Base-by-base conservation (phyloP, 2,329 filamentous ascomycete species). In the Nemania diffusa region DNA sequence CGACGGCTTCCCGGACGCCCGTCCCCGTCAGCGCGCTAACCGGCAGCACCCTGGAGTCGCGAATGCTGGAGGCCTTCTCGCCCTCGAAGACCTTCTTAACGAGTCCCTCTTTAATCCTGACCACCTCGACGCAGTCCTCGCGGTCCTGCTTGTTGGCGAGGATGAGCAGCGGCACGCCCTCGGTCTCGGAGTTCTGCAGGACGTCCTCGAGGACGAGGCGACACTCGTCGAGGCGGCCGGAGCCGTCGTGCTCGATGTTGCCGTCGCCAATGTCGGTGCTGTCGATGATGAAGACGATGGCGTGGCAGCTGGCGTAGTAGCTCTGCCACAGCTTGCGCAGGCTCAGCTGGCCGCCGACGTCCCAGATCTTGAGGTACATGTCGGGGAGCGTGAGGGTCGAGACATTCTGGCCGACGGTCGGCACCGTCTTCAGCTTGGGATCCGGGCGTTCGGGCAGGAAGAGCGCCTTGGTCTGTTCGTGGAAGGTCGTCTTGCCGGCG, bases 361-460 rank as follows among this genome's bases (percentile, higher is more conserved):
- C 96, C 96, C 96, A 98, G 75, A 99, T 92, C 84, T 97, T 97
- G 77, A 99, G 86, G 84, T 98, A 97, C 89, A 97, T 95, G 79
- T 97, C 93, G 17, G 93, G 91, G 26, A 98, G 86, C 24, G 92
- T 89, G 78, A 99, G 92, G 53, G 94, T 96, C 69, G 93, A 92
- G 71, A 98, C 94, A 81, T 98, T 98, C 80, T 98, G 96, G 72
- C 96, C 96, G 74, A 98, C 95, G 22, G 96, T 99, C 29, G 96
- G 96, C 7, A 98, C 95, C 51, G 95, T 97, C 79, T 96, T 94
- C 73, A 84, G 88, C 81, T 85, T 94, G 76, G 83, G 92, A 79
- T 82, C 87, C 60, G 84, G 87, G 64, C 81, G 82, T 69, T 85
- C 84, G 51, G 89, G 85, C 70, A 90, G 85, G 85, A 93, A 97